Base-by-base conservation (phyloP, 176 grass and related monocot genomes). In the Carex scoparia region DNA sequence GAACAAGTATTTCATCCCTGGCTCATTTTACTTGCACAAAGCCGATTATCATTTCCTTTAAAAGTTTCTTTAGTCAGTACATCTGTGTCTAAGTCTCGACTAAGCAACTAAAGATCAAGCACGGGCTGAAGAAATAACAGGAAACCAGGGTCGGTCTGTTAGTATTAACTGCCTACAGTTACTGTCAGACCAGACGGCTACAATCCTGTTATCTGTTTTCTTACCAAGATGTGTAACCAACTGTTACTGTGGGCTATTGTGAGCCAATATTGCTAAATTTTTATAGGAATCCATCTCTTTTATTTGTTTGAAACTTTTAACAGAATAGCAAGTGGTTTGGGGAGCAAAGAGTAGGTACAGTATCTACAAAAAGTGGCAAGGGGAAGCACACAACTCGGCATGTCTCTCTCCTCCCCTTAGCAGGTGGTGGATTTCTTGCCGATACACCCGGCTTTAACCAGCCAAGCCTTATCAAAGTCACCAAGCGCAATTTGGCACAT, bases 391-490 rank as follows among this genome's bases (percentile, higher is more conserved):
- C 91, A 35, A 98, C 95, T 74, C 84, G 95, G 33, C 95, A 95
- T 86, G 95, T 98, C 81, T 98, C 95, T 15, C 84, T 98, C 60
- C 95, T 98, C 83, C 95, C 91, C 38, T 86, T 95, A 81, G 88
- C 84, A 73, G 91, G 65, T 31, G 93, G 91, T 54, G 95, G 95
- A 68, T 98, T 93, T 79, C 89, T 94, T 90, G 91, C 95, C 57
- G 95, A 98, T 90, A 98, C 95, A 77, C 95, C 95, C 84, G 93
- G 95, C 64, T 98, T 98, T 88, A 98, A 94, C 85, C 95, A 98
- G 80, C 93, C 95, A 80, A 94, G 92, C 86, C 78, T 98, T 69
- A 86, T 93, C 85, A 98, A 98, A 94, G 91, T 98, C 9, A 94
- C 95, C 64, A 90, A 94, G 87, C 91, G 81, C 61, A 81, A 84